Evolutionary conservation across 306 rosid species (phyloP).

Genomic region (Fragaria iinumae): DNA sequence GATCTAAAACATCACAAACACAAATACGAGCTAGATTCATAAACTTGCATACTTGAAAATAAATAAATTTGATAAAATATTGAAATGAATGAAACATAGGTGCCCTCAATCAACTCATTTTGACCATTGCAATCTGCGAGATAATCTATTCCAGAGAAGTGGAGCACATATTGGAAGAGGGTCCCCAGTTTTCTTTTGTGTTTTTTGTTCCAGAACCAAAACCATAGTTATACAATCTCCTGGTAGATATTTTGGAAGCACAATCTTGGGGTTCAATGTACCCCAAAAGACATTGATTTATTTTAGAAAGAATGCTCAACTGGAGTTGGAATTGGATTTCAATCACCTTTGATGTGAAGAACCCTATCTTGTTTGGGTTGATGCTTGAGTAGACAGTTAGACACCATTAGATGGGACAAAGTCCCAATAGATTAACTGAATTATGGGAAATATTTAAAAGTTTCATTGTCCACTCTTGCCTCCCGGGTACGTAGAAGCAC

Average conservation of each 20-base stretch:
- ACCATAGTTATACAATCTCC: neutral
- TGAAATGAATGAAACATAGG: neutral
- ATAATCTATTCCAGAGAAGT: neutral
- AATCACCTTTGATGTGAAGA: neutral
- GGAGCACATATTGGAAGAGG: neutral
- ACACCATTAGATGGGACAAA: neutral
- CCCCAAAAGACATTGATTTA: neutral
- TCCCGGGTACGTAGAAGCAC: neutral
- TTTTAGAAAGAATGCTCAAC: neutral
- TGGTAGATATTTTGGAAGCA: neutral
- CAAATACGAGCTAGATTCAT: neutral
- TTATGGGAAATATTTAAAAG: neutral
- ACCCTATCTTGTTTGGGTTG: neutral
- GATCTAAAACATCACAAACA: neutral
- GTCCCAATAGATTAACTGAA: neutral
- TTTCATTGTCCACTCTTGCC: neutral
- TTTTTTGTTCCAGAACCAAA: conserved; percentile 9
- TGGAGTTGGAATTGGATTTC: conserved; percentile 2
- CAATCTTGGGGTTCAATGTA: conserved; percentile 19
- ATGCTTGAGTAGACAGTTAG: neutral
- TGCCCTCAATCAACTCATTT: neutral
- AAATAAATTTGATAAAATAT: neutral
- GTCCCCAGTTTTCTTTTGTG: neutral
- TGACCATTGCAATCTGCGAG: neutral
- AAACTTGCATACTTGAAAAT: neutral